Base-by-base conservation (phyloP, 2,329 filamentous ascomycete genomes). In the Microcyclosporella mali region DNA sequence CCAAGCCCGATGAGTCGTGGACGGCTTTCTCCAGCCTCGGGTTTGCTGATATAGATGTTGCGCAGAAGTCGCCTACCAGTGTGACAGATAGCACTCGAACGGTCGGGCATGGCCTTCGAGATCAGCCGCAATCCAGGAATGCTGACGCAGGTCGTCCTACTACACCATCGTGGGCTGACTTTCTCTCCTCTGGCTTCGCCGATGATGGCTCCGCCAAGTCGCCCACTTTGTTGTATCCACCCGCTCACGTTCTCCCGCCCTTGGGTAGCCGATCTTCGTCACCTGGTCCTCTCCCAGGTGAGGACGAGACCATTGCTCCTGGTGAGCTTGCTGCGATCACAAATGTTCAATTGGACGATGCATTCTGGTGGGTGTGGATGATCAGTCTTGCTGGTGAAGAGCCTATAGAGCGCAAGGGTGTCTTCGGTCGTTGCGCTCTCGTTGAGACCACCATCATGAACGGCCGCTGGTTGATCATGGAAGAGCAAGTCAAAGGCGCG, bases 361-460 rank as follows among this genome's bases (percentile, higher is more conserved):
- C 88, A 1, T 98, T 98, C 65, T 98, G 92, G 92, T 97, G 92
- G 90, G 92, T 97, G 3, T 98, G 92, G 92, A 97, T 98, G 75
- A 94, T 81, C 56, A 97, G 90, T 72, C 70, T 98, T 58, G 88
- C 90, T 1, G 85, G 82, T 1, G 92, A 98, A 59, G 92, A 98
- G 68, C 85, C 89, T 0, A 67, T 81, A 0, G 77, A 83, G 35
- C 81, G 92, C 47, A 98, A 98, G 63, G 84, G 89, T 4, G 88
- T 89, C 0, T 98, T 98, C 63, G 92, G 92, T 29, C 79, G 92
- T 50, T 98, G 92, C 59, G 88, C 92, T 15, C 75, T 98, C 30
- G 78, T 97, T 34, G 92, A 98, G 65, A 97, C 92, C 0, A 73
- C 78, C 11, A 92, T 97, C 47, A 73, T 75, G 32, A 79, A 81